Conservation (phyloP, 2,329 filamentous ascomycete genomes). For the Cladosporium cucumerinum region DNA sequence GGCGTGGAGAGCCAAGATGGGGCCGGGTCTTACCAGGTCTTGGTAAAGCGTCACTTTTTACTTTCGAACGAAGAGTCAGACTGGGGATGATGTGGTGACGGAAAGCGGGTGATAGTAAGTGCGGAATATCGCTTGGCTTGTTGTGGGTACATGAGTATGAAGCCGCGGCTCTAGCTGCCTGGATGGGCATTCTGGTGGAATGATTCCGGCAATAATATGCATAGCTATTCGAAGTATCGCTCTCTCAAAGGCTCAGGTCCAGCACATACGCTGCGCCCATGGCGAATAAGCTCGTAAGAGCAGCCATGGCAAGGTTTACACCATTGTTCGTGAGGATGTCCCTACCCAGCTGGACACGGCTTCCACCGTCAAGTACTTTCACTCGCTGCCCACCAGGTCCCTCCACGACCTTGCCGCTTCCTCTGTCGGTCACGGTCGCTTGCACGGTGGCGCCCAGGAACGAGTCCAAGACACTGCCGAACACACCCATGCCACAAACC, state of each 20-base stretch:
- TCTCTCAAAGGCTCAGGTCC: slow-evolving; percentile 5
- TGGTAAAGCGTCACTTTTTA: background rate
- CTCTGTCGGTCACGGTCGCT: slow-evolving; percentile 77
- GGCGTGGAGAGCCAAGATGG: slow-evolving; percentile 13
- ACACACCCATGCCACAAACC: slow-evolving; percentile 67
- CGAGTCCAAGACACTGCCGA: slow-evolving; percentile 84
- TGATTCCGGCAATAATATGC: background rate
- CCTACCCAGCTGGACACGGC: slow-evolving; percentile 58
- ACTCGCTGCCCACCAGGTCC: slow-evolving; percentile 58
- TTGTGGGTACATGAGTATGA: background rate
- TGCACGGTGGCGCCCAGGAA: slow-evolving; percentile 81
- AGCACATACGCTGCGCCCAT: slow-evolving; percentile 56
- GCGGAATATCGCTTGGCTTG: background rate
- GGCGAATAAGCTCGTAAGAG: slow-evolving; percentile 71
- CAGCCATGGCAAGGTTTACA: slow-evolving; percentile 90
- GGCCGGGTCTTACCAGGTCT: background rate
- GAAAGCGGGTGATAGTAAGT: slow-evolving; percentile 5
- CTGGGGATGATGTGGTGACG: background rate
- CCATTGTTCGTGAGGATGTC: slow-evolving; percentile 91
- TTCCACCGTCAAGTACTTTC: slow-evolving; percentile 37
- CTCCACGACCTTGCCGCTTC: slow-evolving; percentile 84
- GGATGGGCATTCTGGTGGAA: background rate
- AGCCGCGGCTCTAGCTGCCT: slow-evolving; percentile 1
- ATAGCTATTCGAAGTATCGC: background rate
- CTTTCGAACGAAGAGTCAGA: background rate